Conservation (phyloP, 129 eudicot genomes). For the Flaveria linearis region DNA sequence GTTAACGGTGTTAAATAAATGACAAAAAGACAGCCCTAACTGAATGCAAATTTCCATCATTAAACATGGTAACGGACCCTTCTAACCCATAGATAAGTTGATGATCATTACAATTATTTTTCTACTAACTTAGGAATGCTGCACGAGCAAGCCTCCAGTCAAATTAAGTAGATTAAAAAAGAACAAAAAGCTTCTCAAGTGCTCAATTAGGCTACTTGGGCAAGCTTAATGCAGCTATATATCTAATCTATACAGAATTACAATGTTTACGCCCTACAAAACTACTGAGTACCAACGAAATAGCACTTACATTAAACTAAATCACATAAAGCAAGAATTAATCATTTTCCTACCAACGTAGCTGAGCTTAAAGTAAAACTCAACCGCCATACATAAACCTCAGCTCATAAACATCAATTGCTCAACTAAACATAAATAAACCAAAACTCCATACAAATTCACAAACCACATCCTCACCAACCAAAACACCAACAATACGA, state of each 20-base stretch:
- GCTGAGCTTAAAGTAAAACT: too few species aligned
- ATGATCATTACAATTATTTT: background rate
- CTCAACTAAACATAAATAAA: background rate
- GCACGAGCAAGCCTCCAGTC: background rate
- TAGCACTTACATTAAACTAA: background rate
- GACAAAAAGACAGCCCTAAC: background rate
- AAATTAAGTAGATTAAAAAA: background rate
- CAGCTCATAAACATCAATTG: background rate
- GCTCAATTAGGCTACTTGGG: background rate
- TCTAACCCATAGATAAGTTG: background rate
- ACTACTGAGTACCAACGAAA: background rate
- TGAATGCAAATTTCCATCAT: background rate
- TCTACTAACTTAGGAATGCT: background rate
- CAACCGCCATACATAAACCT: background rate
- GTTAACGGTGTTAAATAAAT: too few species aligned
- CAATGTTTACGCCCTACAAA: background rate
- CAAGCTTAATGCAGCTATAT: background rate
- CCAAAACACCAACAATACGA: background rate
- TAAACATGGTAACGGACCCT: background rate
- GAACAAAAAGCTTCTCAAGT: background rate
- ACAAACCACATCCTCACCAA: background rate
- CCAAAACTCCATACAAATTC: background rate
- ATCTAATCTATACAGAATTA: background rate
- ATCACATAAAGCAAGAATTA: background rate
- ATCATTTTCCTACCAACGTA: conserved; percentile 1